Percentiles rank a stretch among this genome's conserved stretches.
Evolutionary conservation across 257 asterid genomes (phyloP).

Genomic region (Euphrasia confusa): DNA sequence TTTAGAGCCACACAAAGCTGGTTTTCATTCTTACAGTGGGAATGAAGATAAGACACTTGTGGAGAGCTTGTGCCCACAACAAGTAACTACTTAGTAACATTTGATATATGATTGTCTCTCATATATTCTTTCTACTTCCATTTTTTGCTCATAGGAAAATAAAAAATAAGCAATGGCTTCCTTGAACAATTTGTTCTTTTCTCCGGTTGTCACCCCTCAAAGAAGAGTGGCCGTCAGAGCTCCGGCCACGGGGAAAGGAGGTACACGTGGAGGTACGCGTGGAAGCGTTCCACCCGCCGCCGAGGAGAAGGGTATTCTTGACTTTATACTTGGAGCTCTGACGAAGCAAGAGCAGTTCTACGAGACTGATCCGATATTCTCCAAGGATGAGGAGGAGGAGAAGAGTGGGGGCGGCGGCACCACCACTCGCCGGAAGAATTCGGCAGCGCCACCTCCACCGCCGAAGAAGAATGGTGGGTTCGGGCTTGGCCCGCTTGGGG

Average conservation of each 20-base stretch:
- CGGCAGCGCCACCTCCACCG: constrained; percentile 45
- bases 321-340: constrained; percentile 55
- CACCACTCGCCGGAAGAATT: constrained; percentile 31
- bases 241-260: constrained; percentile 64
- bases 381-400: constrained; percentile 64
- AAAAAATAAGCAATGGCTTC: constrained; percentile 47
- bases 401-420: constrained; percentile 27
- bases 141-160: background rate
- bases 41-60: constrained; percentile 72
- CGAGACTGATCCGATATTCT: constrained; percentile 71
- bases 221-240: constrained; percentile 43
- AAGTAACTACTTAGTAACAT: background rate
- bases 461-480: constrained; percentile 39
- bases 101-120: background rate
- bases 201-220: constrained; percentile 48
- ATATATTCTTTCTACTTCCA: background rate
- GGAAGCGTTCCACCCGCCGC: background rate
- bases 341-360: constrained; percentile 69
- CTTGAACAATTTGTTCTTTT: constrained; percentile 56
- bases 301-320: constrained; percentile 74
- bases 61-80: constrained; percentile 54
- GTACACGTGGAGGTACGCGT: constrained; percentile 38
- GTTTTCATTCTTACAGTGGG: constrained; percentile 10
- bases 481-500: constrained; percentile 66
- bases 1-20: constrained; percentile 34